These are phyloP conservation scores for Trifolium subterraneum DNA, from an alignment of 306 rosid species.

Conservation along the genomic window DNA sequence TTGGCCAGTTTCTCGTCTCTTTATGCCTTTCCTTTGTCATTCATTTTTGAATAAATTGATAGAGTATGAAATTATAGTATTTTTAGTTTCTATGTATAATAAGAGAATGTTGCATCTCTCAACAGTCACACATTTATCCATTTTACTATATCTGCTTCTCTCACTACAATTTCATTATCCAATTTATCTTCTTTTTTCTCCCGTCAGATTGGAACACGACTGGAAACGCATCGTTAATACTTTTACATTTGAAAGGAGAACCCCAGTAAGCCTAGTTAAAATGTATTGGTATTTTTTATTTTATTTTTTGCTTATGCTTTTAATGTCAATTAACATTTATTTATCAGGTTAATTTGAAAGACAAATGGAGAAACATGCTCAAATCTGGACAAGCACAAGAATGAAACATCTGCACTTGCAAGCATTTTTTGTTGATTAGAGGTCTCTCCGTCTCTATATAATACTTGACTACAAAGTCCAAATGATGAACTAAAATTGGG, in stretches of 20 bases:
- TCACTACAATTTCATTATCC: slow-evolving; percentile 22
- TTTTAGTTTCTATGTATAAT: neutral
- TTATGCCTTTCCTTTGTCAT: neutral
- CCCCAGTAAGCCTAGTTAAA: slow-evolving; percentile 49
- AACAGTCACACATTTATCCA: neutral
- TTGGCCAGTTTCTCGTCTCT: neutral
- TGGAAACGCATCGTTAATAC: slow-evolving; percentile 61
- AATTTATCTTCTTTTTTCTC: slow-evolving; percentile 23
- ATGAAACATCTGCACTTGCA: neutral
- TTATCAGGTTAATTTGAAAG: slow-evolving; percentile 73
- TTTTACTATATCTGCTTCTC: slow-evolving; percentile 8
- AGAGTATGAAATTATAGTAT: neutral
- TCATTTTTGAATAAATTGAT: neutral
- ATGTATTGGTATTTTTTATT: neutral
- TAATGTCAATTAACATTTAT: neutral
- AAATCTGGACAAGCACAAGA: neutral
- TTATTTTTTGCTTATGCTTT: neutral
- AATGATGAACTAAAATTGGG: neutral
- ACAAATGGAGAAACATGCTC: slow-evolving; percentile 44
- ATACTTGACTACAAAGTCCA: neutral
- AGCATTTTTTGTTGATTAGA: neutral
- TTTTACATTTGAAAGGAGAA: slow-evolving; percentile 61
- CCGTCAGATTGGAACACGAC: slow-evolving; percentile 53
- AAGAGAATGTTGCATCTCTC: neutral
- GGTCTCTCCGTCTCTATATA: neutral